phyloP scores from a whole-genome alignment of 2,329 filamentous ascomycete species.

The Moelleriella libera region DNA sequence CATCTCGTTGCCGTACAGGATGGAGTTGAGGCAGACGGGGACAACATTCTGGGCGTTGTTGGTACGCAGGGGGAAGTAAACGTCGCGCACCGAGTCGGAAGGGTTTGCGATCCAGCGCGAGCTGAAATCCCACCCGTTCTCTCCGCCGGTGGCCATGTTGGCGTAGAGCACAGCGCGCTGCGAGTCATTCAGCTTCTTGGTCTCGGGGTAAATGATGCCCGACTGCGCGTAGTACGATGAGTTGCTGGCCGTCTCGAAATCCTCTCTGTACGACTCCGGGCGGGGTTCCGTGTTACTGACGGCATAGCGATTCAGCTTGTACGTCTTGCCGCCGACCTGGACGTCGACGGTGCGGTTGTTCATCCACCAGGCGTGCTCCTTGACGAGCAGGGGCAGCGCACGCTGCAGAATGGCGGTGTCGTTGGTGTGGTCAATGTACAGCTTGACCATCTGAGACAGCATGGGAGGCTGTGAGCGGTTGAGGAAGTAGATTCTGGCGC shows the following conservation, averaged over 20 bases:
- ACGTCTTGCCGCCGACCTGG: slow-evolving; percentile 28
- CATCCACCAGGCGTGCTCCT: slow-evolving; percentile 50
- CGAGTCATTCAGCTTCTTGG: slow-evolving; percentile 31
- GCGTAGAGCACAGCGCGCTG: slow-evolving; percentile 40
- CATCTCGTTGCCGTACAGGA: slow-evolving; percentile 51
- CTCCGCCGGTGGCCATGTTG: slow-evolving; percentile 50
- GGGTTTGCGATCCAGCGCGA: slow-evolving; percentile 44
- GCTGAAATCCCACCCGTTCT: slow-evolving; percentile 52
- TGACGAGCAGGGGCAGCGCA: slow-evolving; percentile 46
- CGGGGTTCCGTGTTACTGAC: slow-evolving; percentile 52
- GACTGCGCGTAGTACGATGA: slow-evolving; percentile 43
- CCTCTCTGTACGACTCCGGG: slow-evolving; percentile 53
- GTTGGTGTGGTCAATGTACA: slow-evolving; percentile 50
- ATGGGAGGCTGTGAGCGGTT: slow-evolving; percentile 56
- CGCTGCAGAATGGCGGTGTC: slow-evolving; percentile 46
- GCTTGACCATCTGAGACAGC: slow-evolving; percentile 50
- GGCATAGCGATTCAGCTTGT: slow-evolving; percentile 42
- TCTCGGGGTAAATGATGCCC: slow-evolving; percentile 44
- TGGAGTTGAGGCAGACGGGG: slow-evolving; percentile 54
- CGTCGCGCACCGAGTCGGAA: slow-evolving; percentile 40
- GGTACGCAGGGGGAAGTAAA: slow-evolving; percentile 51
- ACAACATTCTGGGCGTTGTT: slow-evolving; percentile 45
- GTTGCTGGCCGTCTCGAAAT: slow-evolving; percentile 53
- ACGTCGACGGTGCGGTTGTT: slow-evolving; percentile 45
- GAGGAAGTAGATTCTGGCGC: slow-evolving; percentile 52